Percentiles rank a stretch among this genome's conserved stretches.
Conservation (phyloP, 768 basidiomycete species). For the Macrolepiota fuliginosa region DNA sequence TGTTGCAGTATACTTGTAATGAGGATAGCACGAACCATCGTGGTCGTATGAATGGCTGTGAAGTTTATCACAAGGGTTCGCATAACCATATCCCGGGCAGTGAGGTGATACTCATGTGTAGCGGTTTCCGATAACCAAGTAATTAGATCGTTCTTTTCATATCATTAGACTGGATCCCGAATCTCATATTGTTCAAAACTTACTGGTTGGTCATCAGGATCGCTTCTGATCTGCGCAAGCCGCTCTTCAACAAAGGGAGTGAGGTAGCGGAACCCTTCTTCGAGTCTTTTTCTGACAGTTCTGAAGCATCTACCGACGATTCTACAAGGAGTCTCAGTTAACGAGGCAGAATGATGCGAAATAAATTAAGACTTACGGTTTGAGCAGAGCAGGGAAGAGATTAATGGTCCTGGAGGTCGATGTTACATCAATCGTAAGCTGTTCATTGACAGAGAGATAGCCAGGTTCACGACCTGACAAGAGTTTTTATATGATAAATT, state of each 20-base stretch:
- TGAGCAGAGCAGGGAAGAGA: conserved; percentile 36
- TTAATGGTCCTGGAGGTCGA: conserved; percentile 27
- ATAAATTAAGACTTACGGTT: conserved; percentile 33
- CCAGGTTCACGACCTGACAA: conserved; percentile 36
- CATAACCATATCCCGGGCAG: conserved; percentile 22
- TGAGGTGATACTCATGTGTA: conserved; percentile 22
- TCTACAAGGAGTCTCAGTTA: conserved; percentile 7
- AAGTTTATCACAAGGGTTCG: conserved; percentile 38
- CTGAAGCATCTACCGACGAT: conserved; percentile 23
- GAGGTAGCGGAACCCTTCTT: conserved; percentile 21
- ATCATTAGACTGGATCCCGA: not conserved
- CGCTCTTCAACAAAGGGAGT: conserved; percentile 15
- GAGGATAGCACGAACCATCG: conserved; percentile 26
- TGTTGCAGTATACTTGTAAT: not conserved
- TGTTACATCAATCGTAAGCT: conserved; percentile 32
- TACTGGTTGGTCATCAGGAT: conserved; percentile 13
- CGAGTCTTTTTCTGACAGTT: conserved; percentile 19
- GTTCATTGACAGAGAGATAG: conserved; percentile 31
- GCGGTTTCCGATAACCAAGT: conserved; percentile 38
- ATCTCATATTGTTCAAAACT: not conserved
- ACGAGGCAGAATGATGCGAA: not conserved
- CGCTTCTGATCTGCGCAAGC: conserved; percentile 4
- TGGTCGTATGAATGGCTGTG: conserved; percentile 39
- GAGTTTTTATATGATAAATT: not conserved
- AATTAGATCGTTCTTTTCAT: conserved; percentile 28